Evolutionary conservation across 176 grass and related monocot genomes (phyloP).

Genomic region (Lolium perenne): DNA sequence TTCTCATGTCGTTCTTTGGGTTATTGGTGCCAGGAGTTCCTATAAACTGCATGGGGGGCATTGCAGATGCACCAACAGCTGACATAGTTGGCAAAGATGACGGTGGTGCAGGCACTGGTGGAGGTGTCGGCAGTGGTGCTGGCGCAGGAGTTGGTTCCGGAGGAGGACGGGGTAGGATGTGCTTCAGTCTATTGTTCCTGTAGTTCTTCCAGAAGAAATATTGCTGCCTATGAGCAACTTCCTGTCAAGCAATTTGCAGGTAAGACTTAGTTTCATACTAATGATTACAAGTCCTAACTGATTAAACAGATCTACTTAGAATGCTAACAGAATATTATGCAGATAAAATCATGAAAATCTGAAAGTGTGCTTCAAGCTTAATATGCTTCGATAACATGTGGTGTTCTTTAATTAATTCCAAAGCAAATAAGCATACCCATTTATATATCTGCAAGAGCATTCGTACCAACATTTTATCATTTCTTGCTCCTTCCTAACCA

Average conservation of each 20-base stretch:
- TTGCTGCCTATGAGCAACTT: constrained; percentile 93
- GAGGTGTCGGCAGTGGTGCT: constrained; percentile 33
- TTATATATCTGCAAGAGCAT: background rate
- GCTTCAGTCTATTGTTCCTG: constrained; percentile 95
- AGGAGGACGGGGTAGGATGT: constrained; percentile 91
- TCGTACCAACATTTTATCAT: background rate
- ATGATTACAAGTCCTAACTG: background rate
- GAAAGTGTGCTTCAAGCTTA: background rate
- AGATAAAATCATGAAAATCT: constrained; percentile 15
- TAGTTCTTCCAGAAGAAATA: constrained; percentile 99
- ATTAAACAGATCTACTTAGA: constrained; percentile 2
- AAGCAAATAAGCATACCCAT: constrained; percentile 3
- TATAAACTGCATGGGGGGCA: constrained; percentile 87
- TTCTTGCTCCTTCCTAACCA: background rate
- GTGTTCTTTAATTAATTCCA: constrained; percentile 15
- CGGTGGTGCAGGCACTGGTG: constrained; percentile 42
- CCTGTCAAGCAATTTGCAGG: constrained; percentile 60
- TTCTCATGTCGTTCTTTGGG: constrained; percentile 75
- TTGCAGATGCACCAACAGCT: constrained; percentile 57
- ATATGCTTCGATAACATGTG: background rate
- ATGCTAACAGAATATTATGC: background rate
- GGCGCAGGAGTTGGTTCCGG: constrained; percentile 64
- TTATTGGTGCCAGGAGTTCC: constrained; percentile 68
- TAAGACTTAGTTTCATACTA: constrained; percentile 31
- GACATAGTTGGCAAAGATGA: constrained; percentile 60